These are phyloP conservation scores for Aspergillus niger DNA, from an alignment of 2,329 filamentous ascomycete genomes.

Conservation along the genomic window DNA sequence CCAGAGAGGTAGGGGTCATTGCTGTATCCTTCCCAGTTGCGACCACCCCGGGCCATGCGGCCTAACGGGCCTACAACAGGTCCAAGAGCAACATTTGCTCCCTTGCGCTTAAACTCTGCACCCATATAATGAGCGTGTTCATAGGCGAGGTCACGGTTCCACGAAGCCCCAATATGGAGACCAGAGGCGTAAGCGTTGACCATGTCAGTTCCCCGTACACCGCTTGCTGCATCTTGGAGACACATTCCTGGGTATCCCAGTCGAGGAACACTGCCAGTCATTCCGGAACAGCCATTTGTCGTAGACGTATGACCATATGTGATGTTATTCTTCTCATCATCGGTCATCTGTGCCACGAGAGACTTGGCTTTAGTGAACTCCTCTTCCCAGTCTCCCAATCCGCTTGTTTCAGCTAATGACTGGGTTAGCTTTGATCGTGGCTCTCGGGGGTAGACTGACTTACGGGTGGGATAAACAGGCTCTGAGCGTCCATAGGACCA, in stretches of 20 bases:
- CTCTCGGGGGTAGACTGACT: background rate
- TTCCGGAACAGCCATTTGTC: conserved; percentile 14
- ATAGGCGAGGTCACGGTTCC: conserved; percentile 59
- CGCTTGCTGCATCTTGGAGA: conserved; percentile 16
- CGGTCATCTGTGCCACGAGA: conserved; percentile 13
- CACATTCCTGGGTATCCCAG: conserved; percentile 17
- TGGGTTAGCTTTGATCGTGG: background rate
- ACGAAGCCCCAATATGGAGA: conserved; percentile 47
- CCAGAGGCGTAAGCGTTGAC: conserved; percentile 48
- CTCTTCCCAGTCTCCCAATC: conserved; percentile 9
- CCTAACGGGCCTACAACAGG: conserved; percentile 47
- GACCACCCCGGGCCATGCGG: conserved; percentile 42
- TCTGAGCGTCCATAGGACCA: conserved; percentile 7
- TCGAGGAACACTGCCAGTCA: conserved; percentile 5
- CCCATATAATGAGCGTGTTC: conserved; percentile 58
- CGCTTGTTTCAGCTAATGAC: conserved; percentile 1
- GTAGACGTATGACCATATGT: conserved; percentile 11
- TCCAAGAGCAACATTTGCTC: conserved; percentile 40
- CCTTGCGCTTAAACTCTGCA: conserved; percentile 59
- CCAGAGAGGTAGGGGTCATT: conserved; percentile 47
- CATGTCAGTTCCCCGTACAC: conserved; percentile 35
- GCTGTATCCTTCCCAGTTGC: conserved; percentile 50
- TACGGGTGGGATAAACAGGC: conserved; percentile 1
- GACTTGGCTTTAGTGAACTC: conserved; percentile 15
- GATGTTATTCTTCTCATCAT: conserved; percentile 19